Percentiles rank a stretch among this genome's conserved stretches.
These are phyloP conservation scores for Samsoniella hepiali DNA, from an alignment of 2,329 filamentous ascomycete species.

Conservation along the genomic window DNA sequence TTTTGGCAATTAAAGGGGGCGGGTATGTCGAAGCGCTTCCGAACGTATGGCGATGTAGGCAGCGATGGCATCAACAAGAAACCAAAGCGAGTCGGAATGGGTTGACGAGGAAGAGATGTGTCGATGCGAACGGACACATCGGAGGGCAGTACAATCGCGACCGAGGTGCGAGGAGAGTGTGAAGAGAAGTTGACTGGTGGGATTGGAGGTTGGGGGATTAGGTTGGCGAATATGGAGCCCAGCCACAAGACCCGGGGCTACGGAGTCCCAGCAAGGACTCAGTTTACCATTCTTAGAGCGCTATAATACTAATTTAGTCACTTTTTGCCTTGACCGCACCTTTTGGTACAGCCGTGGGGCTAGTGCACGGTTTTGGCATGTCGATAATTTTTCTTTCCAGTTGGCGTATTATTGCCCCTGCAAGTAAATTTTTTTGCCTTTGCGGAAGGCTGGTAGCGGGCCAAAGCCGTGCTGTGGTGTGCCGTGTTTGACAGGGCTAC, in stretches of 20 bases:
- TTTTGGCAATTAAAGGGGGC: slow-evolving; percentile 16
- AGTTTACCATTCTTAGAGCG: no score
- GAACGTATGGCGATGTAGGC: slow-evolving; percentile 2
- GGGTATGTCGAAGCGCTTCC: slow-evolving; percentile 1
- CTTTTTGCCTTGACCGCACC: not conserved
- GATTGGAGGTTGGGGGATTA: slow-evolving; percentile 16
- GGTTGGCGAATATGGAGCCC: slow-evolving; percentile 13
- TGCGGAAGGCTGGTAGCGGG: not conserved
- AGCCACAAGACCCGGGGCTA: slow-evolving; percentile 8
- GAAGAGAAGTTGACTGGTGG: slow-evolving; percentile 6
- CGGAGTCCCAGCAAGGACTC: not conserved
- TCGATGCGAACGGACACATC: slow-evolving; percentile 34
- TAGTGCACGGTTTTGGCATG: not conserved
- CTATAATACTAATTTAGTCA: not conserved
- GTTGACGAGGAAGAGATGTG: slow-evolving; percentile 23
- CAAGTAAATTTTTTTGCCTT: not conserved
- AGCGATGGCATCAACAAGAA: slow-evolving; percentile 29
- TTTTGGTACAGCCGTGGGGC: not conserved
- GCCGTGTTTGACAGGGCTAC: not conserved
- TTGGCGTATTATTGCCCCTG: slow-evolving; percentile 25
- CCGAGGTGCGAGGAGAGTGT: slow-evolving; percentile 15
- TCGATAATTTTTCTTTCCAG: slow-evolving; percentile 25
- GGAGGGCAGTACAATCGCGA: slow-evolving; percentile 20
- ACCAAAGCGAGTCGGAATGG: slow-evolving; percentile 22
- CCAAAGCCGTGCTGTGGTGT: not conserved